Conservation (phyloP, 192 early-diverging fungal species). For the Linnemannia zychae region DNA sequence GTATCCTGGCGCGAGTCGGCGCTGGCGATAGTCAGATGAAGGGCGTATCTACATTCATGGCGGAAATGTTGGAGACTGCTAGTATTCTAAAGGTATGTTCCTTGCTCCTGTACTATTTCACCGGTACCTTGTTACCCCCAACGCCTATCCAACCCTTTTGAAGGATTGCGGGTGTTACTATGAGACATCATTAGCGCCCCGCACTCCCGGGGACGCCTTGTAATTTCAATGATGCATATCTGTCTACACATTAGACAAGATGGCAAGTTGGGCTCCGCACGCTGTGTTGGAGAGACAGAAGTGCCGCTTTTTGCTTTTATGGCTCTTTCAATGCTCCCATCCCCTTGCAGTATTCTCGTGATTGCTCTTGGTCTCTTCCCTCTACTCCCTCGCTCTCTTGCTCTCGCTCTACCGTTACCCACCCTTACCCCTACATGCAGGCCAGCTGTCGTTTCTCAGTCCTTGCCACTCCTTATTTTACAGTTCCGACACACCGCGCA, state of each 20-base stretch:
- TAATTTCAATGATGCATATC: neutral
- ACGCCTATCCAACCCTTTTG: neutral
- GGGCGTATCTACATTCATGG: constrained; percentile 98
- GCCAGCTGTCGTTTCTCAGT: neutral
- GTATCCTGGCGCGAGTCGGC: constrained; percentile 92
- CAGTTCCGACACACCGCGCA: constrained; percentile 5
- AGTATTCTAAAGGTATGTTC: constrained; percentile 81
- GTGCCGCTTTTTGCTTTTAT: neutral
- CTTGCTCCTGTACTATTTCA: neutral
- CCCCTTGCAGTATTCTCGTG: neutral
- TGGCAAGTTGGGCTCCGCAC: neutral
- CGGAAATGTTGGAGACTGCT: constrained; percentile 94
- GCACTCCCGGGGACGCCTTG: neutral
- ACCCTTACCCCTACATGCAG: neutral
- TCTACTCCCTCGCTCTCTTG: neutral
- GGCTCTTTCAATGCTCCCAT: constrained; percentile 7
- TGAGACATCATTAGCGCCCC: constrained; percentile 7
- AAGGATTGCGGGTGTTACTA: neutral
- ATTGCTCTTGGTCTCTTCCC: neutral
- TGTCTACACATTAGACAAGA: neutral
- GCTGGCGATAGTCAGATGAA: constrained; percentile 94
- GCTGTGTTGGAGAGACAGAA: constrained; percentile 2
- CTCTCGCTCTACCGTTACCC: neutral
- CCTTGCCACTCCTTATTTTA: neutral
- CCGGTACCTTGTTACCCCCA: neutral